Percentiles rank a stretch among this genome's conserved stretches.
Conservation (phyloP, 208 protist genomes). For the Leishmania amazonensis region DNA sequence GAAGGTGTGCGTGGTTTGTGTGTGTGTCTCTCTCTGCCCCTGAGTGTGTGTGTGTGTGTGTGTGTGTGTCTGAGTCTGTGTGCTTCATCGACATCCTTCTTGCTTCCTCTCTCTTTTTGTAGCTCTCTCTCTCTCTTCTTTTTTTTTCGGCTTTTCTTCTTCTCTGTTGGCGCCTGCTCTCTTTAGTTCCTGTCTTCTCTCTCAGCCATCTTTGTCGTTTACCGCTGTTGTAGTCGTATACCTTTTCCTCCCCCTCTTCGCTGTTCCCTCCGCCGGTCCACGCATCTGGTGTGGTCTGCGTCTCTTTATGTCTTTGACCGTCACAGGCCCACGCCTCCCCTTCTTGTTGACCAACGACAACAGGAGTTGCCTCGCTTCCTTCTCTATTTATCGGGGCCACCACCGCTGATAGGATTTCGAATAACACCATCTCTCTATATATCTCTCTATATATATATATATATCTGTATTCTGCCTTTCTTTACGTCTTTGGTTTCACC, state of each 20-base stretch:
- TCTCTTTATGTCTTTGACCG: background rate
- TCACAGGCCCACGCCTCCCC: background rate
- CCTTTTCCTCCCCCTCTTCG: background rate
- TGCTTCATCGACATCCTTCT: background rate
- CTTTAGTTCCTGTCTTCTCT: background rate
- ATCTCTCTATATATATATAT: background rate
- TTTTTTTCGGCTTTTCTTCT: background rate
- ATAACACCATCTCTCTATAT: background rate
- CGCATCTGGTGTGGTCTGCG: background rate
- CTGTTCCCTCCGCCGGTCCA: background rate
- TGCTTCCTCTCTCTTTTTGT: background rate
- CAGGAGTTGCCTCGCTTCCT: background rate
- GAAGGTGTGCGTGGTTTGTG: background rate
- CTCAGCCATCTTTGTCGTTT: background rate
- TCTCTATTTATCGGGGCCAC: background rate
- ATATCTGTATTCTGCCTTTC: slow-evolving; percentile 1
- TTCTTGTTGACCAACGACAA: background rate
- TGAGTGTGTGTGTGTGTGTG: background rate
- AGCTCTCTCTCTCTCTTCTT: background rate
- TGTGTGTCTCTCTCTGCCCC: background rate
- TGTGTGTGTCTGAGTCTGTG: slow-evolving; percentile 4
- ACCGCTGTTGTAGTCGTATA: background rate
- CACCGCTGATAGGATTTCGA: background rate
- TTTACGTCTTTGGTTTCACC: background rate
- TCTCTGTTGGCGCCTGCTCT: background rate